phyloP scores from a whole-genome alignment of 2,329 filamentous ascomycete genomes.

The Penicillium capsulatum region DNA sequence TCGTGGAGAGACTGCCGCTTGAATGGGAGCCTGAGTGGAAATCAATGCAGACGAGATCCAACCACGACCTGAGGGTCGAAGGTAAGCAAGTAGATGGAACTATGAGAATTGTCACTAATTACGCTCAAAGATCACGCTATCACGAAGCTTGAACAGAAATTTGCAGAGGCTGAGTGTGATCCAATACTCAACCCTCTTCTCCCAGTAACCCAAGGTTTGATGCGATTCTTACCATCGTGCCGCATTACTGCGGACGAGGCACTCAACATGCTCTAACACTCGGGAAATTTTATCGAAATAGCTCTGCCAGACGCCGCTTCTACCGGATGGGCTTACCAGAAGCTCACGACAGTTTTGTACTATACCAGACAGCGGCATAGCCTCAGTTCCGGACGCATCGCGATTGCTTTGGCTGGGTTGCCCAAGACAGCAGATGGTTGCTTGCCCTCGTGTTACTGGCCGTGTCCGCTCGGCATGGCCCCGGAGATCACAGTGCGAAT shows the following conservation, averaged over 20 bases:
- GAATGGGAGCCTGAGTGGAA: slow-evolving; percentile 21
- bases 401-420: too few species aligned
- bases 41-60: slow-evolving; percentile 8
- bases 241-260: slow-evolving; percentile 15
- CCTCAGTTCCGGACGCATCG: too few species aligned
- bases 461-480: too few species aligned
- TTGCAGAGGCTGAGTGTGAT: slow-evolving; percentile 10
- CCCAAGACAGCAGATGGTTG: too few species aligned
- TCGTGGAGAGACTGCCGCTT: slow-evolving; percentile 16
- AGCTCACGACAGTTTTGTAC: too few species aligned
- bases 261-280: too few species aligned
- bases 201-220: slow-evolving; percentile 18
- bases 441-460: too few species aligned
- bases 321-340: too few species aligned
- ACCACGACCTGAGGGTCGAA: slow-evolving; percentile 2
- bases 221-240: slow-evolving; percentile 21
- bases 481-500: too few species aligned
- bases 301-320: too few species aligned
- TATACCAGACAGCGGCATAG: too few species aligned
- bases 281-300: too few species aligned
- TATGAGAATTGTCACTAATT: slow-evolving; percentile 7
- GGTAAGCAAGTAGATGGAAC: slow-evolving; percentile 4
- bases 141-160: slow-evolving; percentile 17
- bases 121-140: slow-evolving; percentile 5
- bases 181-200: slow-evolving; percentile 14